Percentiles rank a stretch among this genome's conserved stretches.
phyloP scores from a whole-genome alignment of 1,284 basidiomycete genomes.

The Rhodotorula sp. region DNA sequence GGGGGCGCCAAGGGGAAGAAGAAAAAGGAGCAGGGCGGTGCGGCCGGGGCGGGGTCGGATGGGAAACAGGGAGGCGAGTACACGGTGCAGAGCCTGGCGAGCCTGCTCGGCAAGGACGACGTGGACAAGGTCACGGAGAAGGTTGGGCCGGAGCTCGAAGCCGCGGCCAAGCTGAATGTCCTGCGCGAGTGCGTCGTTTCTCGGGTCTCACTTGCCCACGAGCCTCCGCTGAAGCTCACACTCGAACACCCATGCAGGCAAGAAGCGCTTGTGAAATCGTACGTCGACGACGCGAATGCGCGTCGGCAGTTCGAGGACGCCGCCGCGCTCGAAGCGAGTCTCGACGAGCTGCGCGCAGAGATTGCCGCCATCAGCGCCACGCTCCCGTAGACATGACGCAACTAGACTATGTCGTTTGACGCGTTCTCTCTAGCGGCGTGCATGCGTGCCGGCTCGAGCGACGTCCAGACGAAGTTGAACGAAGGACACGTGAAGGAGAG shows the following conservation, averaged over 20 bases:
- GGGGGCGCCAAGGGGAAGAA: conserved; percentile 1
- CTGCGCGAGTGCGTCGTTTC: conserved; percentile 42
- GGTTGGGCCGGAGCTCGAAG: conserved; percentile 27
- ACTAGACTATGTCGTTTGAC: not conserved
- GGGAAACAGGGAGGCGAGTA: conserved; percentile 5
- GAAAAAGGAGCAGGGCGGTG: not conserved
- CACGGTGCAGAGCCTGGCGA: conserved; percentile 30
- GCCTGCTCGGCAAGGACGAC: conserved; percentile 29
- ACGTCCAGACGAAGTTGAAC: too few relatives aligned
- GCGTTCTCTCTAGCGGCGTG: too few relatives aligned
- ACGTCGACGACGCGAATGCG: conserved; percentile 46
- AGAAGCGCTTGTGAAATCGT: conserved; percentile 42
- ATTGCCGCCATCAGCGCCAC: conserved; percentile 19
- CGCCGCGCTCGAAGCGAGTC: conserved; percentile 47
- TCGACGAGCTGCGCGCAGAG: conserved; percentile 48
- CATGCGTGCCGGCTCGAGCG: too few relatives aligned
- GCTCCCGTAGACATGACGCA: conserved; percentile 1
- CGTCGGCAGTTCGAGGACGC: conserved; percentile 46
- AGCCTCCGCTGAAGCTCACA: not conserved
- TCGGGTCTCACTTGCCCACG: not conserved
- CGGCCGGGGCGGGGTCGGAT: conserved; percentile 3
- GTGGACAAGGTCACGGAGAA: conserved; percentile 17
- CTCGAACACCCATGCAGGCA: conserved; percentile 29
- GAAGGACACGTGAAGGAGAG: too few relatives aligned
- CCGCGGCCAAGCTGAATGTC: conserved; percentile 38